Evolutionary conservation across 768 basidiomycete species (phyloP), one percentile per base, ranked within the genome.

Genomic region (Trametes elegans): DNA sequence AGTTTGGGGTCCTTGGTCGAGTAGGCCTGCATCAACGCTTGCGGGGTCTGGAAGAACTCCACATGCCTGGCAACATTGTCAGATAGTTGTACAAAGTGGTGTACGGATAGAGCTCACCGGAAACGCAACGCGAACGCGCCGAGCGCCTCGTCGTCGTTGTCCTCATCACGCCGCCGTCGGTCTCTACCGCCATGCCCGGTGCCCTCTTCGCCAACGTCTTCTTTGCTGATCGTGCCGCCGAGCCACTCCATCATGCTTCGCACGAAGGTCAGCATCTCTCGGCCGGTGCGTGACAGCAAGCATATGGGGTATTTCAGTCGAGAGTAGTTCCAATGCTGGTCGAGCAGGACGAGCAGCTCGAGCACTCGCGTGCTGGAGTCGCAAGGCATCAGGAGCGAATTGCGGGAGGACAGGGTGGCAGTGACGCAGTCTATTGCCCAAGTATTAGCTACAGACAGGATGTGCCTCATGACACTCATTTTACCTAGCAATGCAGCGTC

Each of bases 161-260:
- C 73, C 3, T 74, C 74, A n/a, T 73, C 68, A 32, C 74, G 64
- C 45, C 66, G 72, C 62, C 66, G 75, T 8, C 60, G 45, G 38
- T 61, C 77, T 41, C 78, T 77, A 28, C 79, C 76, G 9, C 65
- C 54, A 19, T 62, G 61, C 4, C 48, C 41, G 7, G 55, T 53
- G 7, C 80, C 83, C 27, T 90, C 88, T 67, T 90, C 91, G 2
- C 91, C 88, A 1, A 91, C 88, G 58, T 96, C 93, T 63, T 94
- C 92, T 65, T 93, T 93, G 63, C 87, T 91, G 49, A 97, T 85
- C 13, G 91, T 93, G 1, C 97, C 96, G 9, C 97, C 97, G 59
- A 99, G 83, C 93, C 95, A 98, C 68, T 98, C 97, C 83, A 97
- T 96, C 90, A 98, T 88, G 76, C 91, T 95, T 55, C 94, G 76